These are phyloP conservation scores for Aspergillus egyptiacus DNA, from an alignment of 495 filamentous ascomycete species.

Conservation along the genomic window DNA sequence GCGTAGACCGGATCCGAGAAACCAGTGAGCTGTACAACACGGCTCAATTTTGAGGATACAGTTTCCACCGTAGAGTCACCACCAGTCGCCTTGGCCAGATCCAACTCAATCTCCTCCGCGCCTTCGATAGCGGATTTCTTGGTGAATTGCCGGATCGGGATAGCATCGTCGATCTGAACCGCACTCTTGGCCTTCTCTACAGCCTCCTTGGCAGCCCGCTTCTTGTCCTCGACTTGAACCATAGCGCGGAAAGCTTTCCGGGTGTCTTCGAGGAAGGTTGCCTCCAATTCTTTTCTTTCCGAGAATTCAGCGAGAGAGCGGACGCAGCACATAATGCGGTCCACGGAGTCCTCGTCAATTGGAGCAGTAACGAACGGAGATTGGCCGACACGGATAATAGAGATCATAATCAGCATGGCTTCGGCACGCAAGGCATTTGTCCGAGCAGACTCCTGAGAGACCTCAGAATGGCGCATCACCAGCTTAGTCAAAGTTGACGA, in stretches of 20 bases:
- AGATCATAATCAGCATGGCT: constrained; percentile 99
- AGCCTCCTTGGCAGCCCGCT: constrained; percentile 84
- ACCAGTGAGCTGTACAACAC: constrained; percentile 94
- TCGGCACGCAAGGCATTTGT: constrained; percentile 94
- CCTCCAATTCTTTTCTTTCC: constrained; percentile 81
- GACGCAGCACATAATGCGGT: constrained; percentile 95
- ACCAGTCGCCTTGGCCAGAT: constrained; percentile 90
- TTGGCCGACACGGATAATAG: constrained; percentile 94
- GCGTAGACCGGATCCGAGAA: constrained; percentile 99
- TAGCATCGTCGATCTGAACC: constrained; percentile 90
- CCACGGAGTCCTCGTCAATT: constrained; percentile 96
- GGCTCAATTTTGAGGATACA: constrained; percentile 84
- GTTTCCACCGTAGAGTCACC: constrained; percentile 82
- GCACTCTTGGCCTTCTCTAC: constrained; percentile 89
- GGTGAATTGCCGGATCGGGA: constrained; percentile 84
- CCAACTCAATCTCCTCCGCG: constrained; percentile 75
- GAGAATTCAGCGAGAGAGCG: constrained; percentile 88
- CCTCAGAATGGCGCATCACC: constrained; percentile 96
- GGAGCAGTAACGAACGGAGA: constrained; percentile 95
- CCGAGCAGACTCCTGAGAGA: constrained; percentile 76
- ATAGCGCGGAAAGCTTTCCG: constrained; percentile 96
- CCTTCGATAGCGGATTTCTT: constrained; percentile 88
- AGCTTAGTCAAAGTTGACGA: constrained; percentile 94
- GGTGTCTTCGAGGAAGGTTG: constrained; percentile 91
- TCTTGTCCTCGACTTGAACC: constrained; percentile 97